These are phyloP conservation scores for Chrysopogon serrulatus DNA, from an alignment of 176 grass and related monocot species.

Conservation along the genomic window DNA sequence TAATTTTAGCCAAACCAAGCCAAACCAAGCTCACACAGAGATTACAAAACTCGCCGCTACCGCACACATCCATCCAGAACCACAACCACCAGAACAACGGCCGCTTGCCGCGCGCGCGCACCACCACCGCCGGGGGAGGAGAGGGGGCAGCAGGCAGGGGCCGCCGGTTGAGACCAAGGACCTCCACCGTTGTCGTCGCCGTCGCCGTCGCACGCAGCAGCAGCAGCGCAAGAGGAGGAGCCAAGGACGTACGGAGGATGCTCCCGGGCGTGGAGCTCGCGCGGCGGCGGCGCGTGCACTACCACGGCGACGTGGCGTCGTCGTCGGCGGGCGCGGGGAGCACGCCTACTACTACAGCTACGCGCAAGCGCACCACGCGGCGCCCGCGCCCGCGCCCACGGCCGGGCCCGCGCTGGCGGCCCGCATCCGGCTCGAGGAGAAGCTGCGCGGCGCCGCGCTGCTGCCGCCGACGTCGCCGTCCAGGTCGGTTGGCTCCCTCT, in stretches of 20 bases:
- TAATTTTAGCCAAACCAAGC: no score
- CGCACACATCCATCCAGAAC: no score
- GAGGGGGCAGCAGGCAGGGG: no score
- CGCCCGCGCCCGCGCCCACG: background rate
- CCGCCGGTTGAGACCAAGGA: no score
- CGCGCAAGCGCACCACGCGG: background rate
- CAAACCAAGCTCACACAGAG: no score
- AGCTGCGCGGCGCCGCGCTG: constrained; percentile 43
- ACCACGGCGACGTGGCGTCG: constrained; percentile 34
- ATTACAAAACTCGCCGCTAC: no score
- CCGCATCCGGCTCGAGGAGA: constrained; percentile 80
- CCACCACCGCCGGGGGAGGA: no score
- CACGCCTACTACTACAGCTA: background rate
- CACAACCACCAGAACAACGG: no score
- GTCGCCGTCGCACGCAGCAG: no score
- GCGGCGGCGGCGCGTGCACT: constrained; percentile 68
- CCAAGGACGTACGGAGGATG: constrained; percentile 30
- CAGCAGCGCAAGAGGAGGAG: no score
- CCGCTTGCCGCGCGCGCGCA: no score
- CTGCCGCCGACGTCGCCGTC: background rate
- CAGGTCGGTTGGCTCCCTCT: constrained; percentile 32
- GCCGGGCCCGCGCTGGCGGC: constrained; percentile 58
- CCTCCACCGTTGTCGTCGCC: no score
- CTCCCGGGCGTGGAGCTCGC: constrained; percentile 80
- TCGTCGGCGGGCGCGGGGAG: background rate